Evolutionary conservation across 1,284 basidiomycete species (phyloP).

Genomic region (Pholiota adiposa): DNA sequence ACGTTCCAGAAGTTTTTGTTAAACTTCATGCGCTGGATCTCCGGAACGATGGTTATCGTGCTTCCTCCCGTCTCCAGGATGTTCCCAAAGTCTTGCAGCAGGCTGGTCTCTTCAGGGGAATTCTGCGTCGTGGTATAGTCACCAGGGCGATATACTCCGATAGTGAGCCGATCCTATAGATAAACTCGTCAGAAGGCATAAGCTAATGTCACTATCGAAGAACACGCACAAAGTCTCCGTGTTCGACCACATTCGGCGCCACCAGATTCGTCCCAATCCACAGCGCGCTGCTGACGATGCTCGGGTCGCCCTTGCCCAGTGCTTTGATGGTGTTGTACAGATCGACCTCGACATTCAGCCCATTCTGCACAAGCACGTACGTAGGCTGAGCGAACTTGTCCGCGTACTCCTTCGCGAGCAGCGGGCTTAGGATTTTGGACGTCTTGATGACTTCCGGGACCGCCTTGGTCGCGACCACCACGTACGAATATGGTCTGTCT

Average conservation of each 20-base stretch:
- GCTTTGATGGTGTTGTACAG: conserved; percentile 57
- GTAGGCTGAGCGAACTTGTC: conserved; percentile 54
- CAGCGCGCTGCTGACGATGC: conserved; percentile 57
- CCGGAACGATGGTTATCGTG: conserved; percentile 51
- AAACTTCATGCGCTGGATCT: conserved; percentile 67
- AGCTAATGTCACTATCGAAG: background rate
- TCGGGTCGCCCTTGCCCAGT: conserved; percentile 46
- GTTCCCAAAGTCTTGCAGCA: conserved; percentile 51
- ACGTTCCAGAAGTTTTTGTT: conserved; percentile 71
- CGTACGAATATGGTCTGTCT: conserved; percentile 65
- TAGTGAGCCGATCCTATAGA: conserved; percentile 51
- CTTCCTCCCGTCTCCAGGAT: conserved; percentile 54
- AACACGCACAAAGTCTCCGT: conserved; percentile 53
- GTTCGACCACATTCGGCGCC: conserved; percentile 51
- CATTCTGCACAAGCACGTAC: conserved; percentile 79
- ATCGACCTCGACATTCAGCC: conserved; percentile 74
- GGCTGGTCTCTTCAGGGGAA: conserved; percentile 43
- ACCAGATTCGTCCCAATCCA: conserved; percentile 58
- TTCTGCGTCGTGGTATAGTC: conserved; percentile 46
- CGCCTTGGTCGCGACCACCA: conserved; percentile 74
- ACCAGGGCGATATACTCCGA: conserved; percentile 58
- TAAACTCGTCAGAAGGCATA: background rate
- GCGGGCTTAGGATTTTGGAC: conserved; percentile 58
- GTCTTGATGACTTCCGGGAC: conserved; percentile 71
- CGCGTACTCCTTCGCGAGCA: conserved; percentile 56